Conservation (phyloP, 192 early-diverging fungal genomes). For the Coemansia sp. region DNA sequence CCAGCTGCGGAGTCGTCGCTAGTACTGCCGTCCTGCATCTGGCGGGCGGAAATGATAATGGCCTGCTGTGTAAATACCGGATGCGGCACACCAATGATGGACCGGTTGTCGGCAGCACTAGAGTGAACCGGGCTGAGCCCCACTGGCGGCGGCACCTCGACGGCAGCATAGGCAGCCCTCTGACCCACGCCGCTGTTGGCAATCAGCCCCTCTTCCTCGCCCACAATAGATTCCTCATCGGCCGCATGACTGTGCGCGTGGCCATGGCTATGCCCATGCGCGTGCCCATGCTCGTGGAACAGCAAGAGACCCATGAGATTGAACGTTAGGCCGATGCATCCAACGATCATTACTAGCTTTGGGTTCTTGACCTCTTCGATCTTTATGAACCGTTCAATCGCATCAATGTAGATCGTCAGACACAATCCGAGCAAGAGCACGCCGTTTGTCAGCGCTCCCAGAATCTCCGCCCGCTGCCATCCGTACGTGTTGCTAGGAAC, state of each 20-base stretch:
- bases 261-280: slow-evolving; percentile 44
- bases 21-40: slow-evolving; percentile 22
- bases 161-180: slow-evolving; percentile 19
- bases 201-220: slow-evolving; percentile 40
- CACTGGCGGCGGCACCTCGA: slow-evolving; percentile 9
- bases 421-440: slow-evolving; percentile 90
- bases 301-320: slow-evolving; percentile 82
- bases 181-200: background rate
- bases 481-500: slow-evolving; percentile 79
- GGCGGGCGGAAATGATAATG: slow-evolving; percentile 50
- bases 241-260: slow-evolving; percentile 21
- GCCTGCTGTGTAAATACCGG: slow-evolving; percentile 57
- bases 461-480: slow-evolving; percentile 87
- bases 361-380: slow-evolving; percentile 72
- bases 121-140: slow-evolving; percentile 12
- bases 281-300: slow-evolving; percentile 75
- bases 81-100: slow-evolving; percentile 56
- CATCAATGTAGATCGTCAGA: slow-evolving; percentile 85
- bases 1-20: slow-evolving; percentile 11
- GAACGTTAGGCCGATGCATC: slow-evolving; percentile 69
- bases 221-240: slow-evolving; percentile 39
- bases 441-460: slow-evolving; percentile 91
- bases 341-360: slow-evolving; percentile 73
- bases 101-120: slow-evolving; percentile 42
- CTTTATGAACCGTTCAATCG: slow-evolving; percentile 77